Conservation (phyloP, 495 filamentous ascomycete genomes). For the Tuber melanosporum region DNA sequence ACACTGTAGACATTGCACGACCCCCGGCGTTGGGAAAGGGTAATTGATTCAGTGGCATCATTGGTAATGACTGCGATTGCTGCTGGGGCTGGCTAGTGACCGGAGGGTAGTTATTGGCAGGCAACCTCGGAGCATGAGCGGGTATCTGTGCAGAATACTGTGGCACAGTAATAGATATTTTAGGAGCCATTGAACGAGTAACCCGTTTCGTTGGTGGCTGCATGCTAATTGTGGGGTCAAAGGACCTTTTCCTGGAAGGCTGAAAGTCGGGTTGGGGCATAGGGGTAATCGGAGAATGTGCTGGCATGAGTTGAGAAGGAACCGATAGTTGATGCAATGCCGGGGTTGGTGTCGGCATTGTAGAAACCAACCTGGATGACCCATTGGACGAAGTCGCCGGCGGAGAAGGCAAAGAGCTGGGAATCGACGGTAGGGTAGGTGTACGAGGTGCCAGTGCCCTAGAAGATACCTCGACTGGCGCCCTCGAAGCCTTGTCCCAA, state of each 20-base stretch:
- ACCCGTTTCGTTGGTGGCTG: conserved; percentile 39
- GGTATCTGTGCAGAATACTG: conserved; percentile 35
- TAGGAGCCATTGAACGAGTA: conserved; percentile 40
- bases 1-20: conserved; percentile 60
- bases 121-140: conserved; percentile 28
- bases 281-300: conserved; percentile 31
- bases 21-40: conserved; percentile 45
- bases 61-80: conserved; percentile 42
- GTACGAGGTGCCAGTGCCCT: conserved; percentile 23
- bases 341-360: conserved; percentile 11
- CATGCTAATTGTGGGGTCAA: conserved; percentile 37
- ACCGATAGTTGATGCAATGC: conserved; percentile 21
- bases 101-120: conserved; percentile 25
- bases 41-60: conserved; percentile 45
- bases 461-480: conserved; percentile 31
- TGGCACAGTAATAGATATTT: conserved; percentile 30
- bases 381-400: conserved; percentile 25
- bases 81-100: conserved; percentile 42
- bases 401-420: conserved; percentile 33
- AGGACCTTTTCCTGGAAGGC: conserved; percentile 37
- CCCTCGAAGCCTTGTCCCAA: conserved; percentile 52
- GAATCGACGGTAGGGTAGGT: conserved; percentile 28
- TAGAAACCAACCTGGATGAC: conserved; percentile 15
- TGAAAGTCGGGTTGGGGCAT: conserved; percentile 40
- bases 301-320: conserved; percentile 31